These are phyloP conservation scores for Wickerhamiella azyma DNA, from an alignment of 805 yeast species.

Conservation along the genomic window DNA sequence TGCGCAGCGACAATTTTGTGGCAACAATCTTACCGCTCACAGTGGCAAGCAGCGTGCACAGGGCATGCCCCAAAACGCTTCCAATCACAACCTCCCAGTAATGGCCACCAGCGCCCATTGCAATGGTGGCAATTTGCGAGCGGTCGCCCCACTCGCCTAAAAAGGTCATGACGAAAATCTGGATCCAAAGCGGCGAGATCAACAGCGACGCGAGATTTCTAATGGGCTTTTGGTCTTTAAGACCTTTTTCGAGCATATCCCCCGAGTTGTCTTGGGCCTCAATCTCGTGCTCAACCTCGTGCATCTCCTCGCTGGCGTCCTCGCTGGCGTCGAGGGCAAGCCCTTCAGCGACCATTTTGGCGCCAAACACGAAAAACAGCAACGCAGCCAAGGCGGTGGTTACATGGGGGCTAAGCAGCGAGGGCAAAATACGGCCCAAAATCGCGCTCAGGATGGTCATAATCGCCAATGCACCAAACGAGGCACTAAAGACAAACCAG, in stretches of 20 bases:
- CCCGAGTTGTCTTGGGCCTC: slow-evolving; percentile 40
- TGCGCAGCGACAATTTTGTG: slow-evolving; percentile 76
- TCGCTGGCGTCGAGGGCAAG: slow-evolving; percentile 50
- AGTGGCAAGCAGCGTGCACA: slow-evolving; percentile 85
- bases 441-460: slow-evolving; percentile 89
- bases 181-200: slow-evolving; percentile 83
- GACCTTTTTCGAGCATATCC: slow-evolving; percentile 26
- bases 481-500: slow-evolving; percentile 72
- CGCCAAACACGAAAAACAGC: slow-evolving; percentile 35
- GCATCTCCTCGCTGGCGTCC: slow-evolving; percentile 82
- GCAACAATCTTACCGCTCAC: slow-evolving; percentile 87
- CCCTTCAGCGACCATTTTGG: slow-evolving; percentile 58
- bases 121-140: slow-evolving; percentile 94
- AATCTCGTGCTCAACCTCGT: slow-evolving; percentile 92
- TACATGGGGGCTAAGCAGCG: slow-evolving; percentile 61
- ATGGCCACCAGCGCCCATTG: slow-evolving; percentile 94
- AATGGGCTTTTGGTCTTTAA: slow-evolving; percentile 26
- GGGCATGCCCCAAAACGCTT: slow-evolving; percentile 75
- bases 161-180: slow-evolving; percentile 89
- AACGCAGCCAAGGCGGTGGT: slow-evolving; percentile 74
- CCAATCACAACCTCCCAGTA: slow-evolving; percentile 84
- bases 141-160: slow-evolving; percentile 99
- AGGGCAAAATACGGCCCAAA: slow-evolving; percentile 83
- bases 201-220: slow-evolving; percentile 45
- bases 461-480: slow-evolving; percentile 67